Evolutionary conservation across 768 basidiomycete genomes (phyloP).

Genomic region (Suillus sp.): DNA sequence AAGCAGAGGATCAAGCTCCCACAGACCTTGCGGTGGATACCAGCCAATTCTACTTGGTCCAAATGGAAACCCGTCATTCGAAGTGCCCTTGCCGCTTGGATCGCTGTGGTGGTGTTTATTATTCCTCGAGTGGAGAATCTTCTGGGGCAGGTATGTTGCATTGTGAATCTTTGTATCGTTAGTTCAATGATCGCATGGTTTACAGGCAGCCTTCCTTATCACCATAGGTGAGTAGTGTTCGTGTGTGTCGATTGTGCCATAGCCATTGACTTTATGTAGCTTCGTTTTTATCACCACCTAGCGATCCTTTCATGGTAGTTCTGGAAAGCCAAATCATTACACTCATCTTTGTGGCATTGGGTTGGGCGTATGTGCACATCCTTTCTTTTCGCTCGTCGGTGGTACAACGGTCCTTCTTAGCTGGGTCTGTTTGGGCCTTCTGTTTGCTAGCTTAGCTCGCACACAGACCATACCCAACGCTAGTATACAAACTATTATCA

Average conservation of each 20-base stretch:
- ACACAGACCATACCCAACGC: constrained; percentile 42
- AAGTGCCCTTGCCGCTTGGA: constrained; percentile 63
- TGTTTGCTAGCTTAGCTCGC: constrained; percentile 60
- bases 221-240: constrained; percentile 49
- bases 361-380: constrained; percentile 60
- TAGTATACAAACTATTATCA: constrained; percentile 39
- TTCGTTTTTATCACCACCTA: constrained; percentile 65
- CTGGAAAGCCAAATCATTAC: constrained; percentile 65
- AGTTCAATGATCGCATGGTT: constrained; percentile 7
- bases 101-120: constrained; percentile 58
- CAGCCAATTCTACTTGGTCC: constrained; percentile 55
- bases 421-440: constrained; percentile 68
- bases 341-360: constrained; percentile 45
- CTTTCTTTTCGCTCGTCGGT: background rate
- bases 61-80: constrained; percentile 67
- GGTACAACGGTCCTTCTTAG: constrained; percentile 34
- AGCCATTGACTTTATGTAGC: constrained; percentile 38
- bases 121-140: constrained; percentile 48
- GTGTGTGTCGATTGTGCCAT: background rate
- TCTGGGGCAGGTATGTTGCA: constrained; percentile 55
- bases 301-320: constrained; percentile 67
- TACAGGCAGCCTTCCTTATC: constrained; percentile 64
- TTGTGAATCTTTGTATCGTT: background rate
- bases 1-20: constrained; percentile 28
- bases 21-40: constrained; percentile 52